Base-by-base conservation (phyloP, 192 early-diverging fungal genomes). In the Linnemannia hyalina region DNA sequence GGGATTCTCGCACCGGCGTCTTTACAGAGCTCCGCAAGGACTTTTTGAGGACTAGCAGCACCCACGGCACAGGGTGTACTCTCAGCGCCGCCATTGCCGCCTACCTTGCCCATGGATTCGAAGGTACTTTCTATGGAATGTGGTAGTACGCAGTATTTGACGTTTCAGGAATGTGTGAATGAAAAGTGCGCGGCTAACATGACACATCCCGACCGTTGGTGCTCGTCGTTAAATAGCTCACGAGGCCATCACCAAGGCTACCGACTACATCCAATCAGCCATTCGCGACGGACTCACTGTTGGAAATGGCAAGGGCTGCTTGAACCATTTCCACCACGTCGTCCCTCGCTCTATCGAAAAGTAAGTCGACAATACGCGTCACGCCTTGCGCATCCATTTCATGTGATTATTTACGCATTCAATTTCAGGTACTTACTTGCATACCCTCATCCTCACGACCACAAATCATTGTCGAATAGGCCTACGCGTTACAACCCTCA, bases 11-110 rank as follows among this genome's bases (percentile, higher is more conserved):
- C 0, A 83, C 90, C 13, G 68, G 77, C 15, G 80, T 73, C 32
- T 88, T 93, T 52, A 78, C 80, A 8, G 88, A 92, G 41, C 83
- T 95, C 41, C 77, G 78, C 55, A 93, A 94, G 46, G 88, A 87
- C 7, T 95, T 90, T 78, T 78, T 96, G n/a, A 80, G 90, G 22
- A 94, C 95, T 7, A 89, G 78, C 42, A 95, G 94, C 83, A 96
- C 95, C 0, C 97, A 97, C 88, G 97, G 97, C 0, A 97, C 97
- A 0, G 97, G 97, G 68, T 97, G 97, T 77, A 97, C 97, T 7
- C 83, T 97, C 57, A 94, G 95, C 40, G 91, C 97, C 13, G 97
- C 97, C 3, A 95, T 97, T 78, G 91, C 95, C 23, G 92, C 94
- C 10, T 80, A 91, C 55, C 82, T 97, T 32, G 94, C 94, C 16